phyloP scores from a whole-genome alignment of 257 asterid genomes.

The Scutellaria baicalensis region DNA sequence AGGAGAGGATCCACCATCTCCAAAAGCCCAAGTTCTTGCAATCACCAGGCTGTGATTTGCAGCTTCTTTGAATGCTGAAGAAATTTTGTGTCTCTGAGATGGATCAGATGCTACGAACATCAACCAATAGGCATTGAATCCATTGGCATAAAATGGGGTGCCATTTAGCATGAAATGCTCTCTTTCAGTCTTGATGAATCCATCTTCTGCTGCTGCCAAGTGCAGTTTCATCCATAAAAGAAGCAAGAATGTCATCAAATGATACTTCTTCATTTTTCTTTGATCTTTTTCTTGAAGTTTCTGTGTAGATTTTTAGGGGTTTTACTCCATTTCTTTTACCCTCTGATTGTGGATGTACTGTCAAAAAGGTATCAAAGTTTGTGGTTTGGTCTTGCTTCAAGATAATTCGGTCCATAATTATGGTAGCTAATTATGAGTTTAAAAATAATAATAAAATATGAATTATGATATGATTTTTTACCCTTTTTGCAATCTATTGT shows the following conservation, averaged over 20 bases:
- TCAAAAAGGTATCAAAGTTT: not conserved
- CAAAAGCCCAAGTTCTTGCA: conserved; percentile 68
- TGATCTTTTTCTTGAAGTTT: not conserved
- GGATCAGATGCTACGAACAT: conserved; percentile 42
- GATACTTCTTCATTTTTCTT: conserved; percentile 19
- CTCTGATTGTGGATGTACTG: not conserved
- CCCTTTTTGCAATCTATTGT: not conserved
- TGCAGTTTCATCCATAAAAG: conserved; percentile 10
- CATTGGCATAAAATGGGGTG: conserved; percentile 41
- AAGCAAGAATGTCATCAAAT: not conserved
- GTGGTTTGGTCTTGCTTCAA: conserved; percentile 1
- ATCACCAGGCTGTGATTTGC: conserved; percentile 31
- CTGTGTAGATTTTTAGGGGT: not conserved
- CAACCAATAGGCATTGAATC: conserved; percentile 60
- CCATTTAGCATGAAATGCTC: conserved; percentile 40
- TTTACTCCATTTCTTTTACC: not conserved
- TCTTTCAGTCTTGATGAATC: conserved; percentile 30
- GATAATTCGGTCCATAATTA: not conserved
- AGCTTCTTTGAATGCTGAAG: conserved; percentile 40
- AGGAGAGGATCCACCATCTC: conserved; percentile 49
- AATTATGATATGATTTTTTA: too few relatives aligned
- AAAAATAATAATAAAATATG: too few relatives aligned
- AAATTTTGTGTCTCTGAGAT: conserved; percentile 32
- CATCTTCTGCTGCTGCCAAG: conserved; percentile 30
- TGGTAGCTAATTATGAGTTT: too few relatives aligned